A percentile compares a stretch with the other conserved stretches of the same genome.
phyloP scores from a whole-genome alignment of 1,139 yeast genomes.

The Eremothecium gossypii region DNA sequence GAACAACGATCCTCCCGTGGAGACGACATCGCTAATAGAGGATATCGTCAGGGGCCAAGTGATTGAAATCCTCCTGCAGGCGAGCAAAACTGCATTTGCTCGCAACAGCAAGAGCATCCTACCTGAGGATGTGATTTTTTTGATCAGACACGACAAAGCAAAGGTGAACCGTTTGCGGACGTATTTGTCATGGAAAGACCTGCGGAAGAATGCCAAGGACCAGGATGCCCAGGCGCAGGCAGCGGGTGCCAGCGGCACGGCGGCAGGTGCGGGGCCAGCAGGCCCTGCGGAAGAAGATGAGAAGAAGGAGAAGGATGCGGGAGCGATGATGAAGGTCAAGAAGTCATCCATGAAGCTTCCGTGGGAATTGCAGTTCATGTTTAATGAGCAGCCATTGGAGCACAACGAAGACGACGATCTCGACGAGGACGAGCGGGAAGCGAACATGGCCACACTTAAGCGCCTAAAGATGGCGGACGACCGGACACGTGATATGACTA shows the following conservation, averaged over 20 bases:
- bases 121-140: slow-evolving; percentile 87
- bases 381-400: slow-evolving; percentile 77
- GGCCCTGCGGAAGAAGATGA: slow-evolving; percentile 27
- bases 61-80: slow-evolving; percentile 73
- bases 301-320: slow-evolving; percentile 36
- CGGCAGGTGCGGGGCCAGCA: slow-evolving; percentile 31
- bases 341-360: slow-evolving; percentile 79
- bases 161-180: slow-evolving; percentile 87
- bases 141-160: slow-evolving; percentile 89
- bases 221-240: slow-evolving; percentile 75
- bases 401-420: slow-evolving; percentile 71
- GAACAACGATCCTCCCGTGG: slow-evolving; percentile 86
- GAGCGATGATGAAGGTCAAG: slow-evolving; percentile 58
- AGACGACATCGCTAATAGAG: slow-evolving; percentile 83
- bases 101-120: slow-evolving; percentile 82
- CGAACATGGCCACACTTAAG: slow-evolving; percentile 78
- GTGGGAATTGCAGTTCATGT: slow-evolving; percentile 94
- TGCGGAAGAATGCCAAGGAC: slow-evolving; percentile 92
- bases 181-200: slow-evolving; percentile 94
- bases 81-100: slow-evolving; percentile 65
- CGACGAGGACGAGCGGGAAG: slow-evolving; percentile 78
- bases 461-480: slow-evolving; percentile 90
- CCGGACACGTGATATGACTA: slow-evolving; percentile 85
- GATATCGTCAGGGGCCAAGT: slow-evolving; percentile 95
- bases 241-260: slow-evolving; percentile 44